These are phyloP conservation scores for Thalassiosira delicatula DNA, from an alignment of 352 stramenopile genomes.

Conservation along the genomic window DNA sequence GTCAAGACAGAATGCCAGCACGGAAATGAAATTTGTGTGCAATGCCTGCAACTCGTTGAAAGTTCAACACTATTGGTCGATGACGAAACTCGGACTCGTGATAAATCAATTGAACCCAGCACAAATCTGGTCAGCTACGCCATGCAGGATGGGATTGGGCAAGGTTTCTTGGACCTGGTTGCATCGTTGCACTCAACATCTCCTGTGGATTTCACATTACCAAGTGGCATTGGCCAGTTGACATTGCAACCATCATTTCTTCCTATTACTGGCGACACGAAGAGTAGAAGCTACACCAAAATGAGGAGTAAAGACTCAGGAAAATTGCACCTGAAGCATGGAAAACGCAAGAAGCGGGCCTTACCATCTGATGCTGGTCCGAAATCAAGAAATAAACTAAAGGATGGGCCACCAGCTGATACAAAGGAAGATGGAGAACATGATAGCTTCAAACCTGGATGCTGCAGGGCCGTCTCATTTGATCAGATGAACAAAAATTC, in stretches of 20 bases:
- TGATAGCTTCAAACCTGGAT: slow-evolving; percentile 44
- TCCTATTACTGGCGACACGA: slow-evolving; percentile 21
- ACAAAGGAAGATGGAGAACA: slow-evolving; percentile 9
- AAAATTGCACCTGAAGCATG: slow-evolving; percentile 8
- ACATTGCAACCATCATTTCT: slow-evolving; percentile 39
- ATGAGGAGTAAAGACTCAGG: slow-evolving; percentile 1
- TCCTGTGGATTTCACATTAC: slow-evolving; percentile 38
- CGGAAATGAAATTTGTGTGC: slow-evolving; percentile 4
- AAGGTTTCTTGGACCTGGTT: slow-evolving; percentile 26
- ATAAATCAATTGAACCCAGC: not conserved
- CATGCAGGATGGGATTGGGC: slow-evolving; percentile 12
- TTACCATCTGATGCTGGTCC: not conserved
- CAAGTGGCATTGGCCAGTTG: slow-evolving; percentile 22
- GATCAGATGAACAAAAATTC: slow-evolving; percentile 39
- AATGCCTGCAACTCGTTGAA: slow-evolving; percentile 11
- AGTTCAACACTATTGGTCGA: not conserved
- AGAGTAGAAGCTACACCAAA: slow-evolving; percentile 37
- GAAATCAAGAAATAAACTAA: too few species aligned
- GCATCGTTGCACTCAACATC: slow-evolving; percentile 28
- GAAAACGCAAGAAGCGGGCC: slow-evolving; percentile 22
- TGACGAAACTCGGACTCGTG: not conserved
- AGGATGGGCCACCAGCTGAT: slow-evolving; percentile 16
- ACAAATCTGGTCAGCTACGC: slow-evolving; percentile 5
- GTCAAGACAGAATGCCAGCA: slow-evolving; percentile 15
- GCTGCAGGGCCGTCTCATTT: slow-evolving; percentile 48